phyloP scores from a whole-genome alignment of 305 asterid genomes.

The Solanum hybrid region DNA sequence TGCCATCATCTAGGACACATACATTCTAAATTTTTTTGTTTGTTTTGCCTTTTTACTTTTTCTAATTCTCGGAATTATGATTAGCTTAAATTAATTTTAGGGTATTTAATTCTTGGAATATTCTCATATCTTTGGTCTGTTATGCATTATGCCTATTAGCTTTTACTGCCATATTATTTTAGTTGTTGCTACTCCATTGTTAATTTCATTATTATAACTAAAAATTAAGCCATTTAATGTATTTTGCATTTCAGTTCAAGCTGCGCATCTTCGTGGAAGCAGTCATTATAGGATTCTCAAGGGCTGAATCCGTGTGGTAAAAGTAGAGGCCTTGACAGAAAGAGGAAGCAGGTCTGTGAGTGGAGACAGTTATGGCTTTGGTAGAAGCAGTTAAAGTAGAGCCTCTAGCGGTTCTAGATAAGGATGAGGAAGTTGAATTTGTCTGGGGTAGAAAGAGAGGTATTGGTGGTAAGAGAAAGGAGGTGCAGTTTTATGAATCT shows the following conservation, averaged over 20 bases:
- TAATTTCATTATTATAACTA: not conserved
- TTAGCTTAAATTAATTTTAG: not conserved
- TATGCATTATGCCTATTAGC: not conserved
- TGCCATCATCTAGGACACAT: not conserved
- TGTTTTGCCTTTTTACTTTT: not conserved
- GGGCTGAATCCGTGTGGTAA: not conserved
- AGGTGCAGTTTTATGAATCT: not conserved
- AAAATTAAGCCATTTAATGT: not conserved
- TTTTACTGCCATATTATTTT: not conserved
- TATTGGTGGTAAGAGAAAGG: not conserved
- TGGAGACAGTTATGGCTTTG: not conserved
- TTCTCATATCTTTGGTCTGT: not conserved
- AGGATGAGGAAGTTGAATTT: not conserved
- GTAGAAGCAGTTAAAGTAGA: not conserved
- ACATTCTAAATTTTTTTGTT: not conserved
- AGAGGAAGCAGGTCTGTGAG: not conserved
- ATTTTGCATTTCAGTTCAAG: slow-evolving; percentile 22
- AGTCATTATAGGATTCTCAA: not conserved
- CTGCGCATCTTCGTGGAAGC: slow-evolving; percentile 3
- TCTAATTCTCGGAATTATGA: not conserved
- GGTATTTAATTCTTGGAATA: not conserved
- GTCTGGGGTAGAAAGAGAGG: not conserved
- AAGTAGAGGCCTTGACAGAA: not conserved
- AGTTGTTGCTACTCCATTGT: not conserved
- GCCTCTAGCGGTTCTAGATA: not conserved